Base-by-base conservation (phyloP, 208 protist genomes). In the Angomonas deanei region DNA sequence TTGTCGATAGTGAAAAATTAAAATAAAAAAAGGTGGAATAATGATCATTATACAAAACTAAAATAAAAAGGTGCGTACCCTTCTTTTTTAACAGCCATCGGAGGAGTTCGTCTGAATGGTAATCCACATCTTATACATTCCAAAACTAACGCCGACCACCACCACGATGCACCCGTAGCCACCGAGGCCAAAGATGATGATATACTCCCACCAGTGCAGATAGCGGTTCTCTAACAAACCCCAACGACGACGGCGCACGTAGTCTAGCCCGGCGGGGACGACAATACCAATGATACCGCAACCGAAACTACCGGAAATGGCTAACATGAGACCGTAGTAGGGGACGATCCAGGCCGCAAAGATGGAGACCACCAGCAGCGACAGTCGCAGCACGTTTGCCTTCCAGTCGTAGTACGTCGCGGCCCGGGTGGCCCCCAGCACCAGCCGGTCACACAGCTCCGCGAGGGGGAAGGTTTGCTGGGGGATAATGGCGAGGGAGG, bases 271-370 rank as follows among this genome's bases (percentile, higher is more conserved):
- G 50, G 78, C 78, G 0, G 78, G 78, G 38, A 84, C 74, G 11
- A 80, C 70, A 11, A 84, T 50, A 38, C 78, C 78, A 1, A 84
- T 50, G 46, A 80, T 77, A 36, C 78, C 74, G 38, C 74, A 84
- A 30, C 74, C 78, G 32, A 84, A 58, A 13, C 70, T 68, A 50
- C 78, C 78, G 13, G 68, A 74, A 49, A 80, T 84, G 64, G 78
- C 76, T 27, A 84, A 38, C 52, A 80, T 61, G 47, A 84, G 72
- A 70, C 78, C 78, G 52, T 84, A 80, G 55, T 80, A 84, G 2
- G 78, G 78, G 26, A 80, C 63, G 26, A 78, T 67, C 38, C 72
- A 80, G 62, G 78, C 69, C 0, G 65, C 73, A 11, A 75, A 68
- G 32, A 66, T 70, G 34, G 70, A 73, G 21, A 68, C 28, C 17